Evolutionary conservation across 1,284 basidiomycete species (phyloP).

Genomic region (Athelia sp.): DNA sequence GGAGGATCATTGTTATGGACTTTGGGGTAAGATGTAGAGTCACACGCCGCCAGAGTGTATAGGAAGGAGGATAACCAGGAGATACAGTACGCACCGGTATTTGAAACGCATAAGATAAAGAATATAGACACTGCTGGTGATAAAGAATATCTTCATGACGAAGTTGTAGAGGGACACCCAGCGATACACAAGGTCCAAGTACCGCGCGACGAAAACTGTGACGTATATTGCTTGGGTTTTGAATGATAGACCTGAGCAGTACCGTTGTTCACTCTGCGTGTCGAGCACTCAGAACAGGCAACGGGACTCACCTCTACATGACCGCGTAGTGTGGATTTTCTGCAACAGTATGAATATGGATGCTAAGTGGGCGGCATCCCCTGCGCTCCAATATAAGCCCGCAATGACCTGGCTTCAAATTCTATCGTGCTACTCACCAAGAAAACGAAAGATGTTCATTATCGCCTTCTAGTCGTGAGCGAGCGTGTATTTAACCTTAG

Average conservation of each 20-base stretch:
- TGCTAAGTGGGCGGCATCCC: constrained; percentile 89
- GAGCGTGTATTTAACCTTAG: background rate
- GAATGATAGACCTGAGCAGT: constrained; percentile 97
- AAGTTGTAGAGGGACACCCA: constrained; percentile 89
- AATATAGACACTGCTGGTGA: constrained; percentile 82
- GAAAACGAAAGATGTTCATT: constrained; percentile 76
- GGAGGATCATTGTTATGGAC: no score
- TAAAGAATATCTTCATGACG: constrained; percentile 97
- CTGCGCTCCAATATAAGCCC: constrained; percentile 29
- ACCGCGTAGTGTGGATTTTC: constrained; percentile 78
- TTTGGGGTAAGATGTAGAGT: no score
- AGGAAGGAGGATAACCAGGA: no score
- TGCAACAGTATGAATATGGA: constrained; percentile 89
- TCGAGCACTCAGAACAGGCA: no score
- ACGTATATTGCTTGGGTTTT: constrained; percentile 96
- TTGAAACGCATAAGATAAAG: constrained; percentile 92
- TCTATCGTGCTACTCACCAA: constrained; percentile 38
- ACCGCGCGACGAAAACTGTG: constrained; percentile 84
- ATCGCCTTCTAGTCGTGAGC: constrained; percentile 4
- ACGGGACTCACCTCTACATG: constrained; percentile 63
- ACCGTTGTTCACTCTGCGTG: no score
- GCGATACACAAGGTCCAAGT: constrained; percentile 80
- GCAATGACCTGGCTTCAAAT: constrained; percentile 1
- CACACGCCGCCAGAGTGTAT: no score
- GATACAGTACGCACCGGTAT: constrained; percentile 60